Conservation (phyloP, 2,329 filamentous ascomycete species). For the Fusarium verticillioides region DNA sequence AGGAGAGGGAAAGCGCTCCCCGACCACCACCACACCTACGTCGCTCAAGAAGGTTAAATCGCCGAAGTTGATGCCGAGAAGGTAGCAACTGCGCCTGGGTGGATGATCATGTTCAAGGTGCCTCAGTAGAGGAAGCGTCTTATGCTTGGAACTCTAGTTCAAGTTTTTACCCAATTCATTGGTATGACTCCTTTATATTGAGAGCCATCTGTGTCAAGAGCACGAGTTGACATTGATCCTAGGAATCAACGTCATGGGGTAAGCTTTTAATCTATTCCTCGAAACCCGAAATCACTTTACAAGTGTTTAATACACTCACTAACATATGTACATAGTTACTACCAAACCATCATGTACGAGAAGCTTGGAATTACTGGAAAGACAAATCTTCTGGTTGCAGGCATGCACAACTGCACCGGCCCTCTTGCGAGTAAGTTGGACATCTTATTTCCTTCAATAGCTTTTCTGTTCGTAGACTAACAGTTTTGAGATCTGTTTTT, state of each 20-base stretch:
- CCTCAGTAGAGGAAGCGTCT: conserved; percentile 66
- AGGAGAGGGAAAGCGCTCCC: too few species aligned
- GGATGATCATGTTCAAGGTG: conserved; percentile 66
- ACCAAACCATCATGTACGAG: conserved; percentile 65
- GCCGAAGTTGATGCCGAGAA: conserved; percentile 50
- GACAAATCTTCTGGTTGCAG: conserved; percentile 64
- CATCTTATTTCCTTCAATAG: neutral
- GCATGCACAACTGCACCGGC: conserved; percentile 70
- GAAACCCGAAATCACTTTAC: neutral
- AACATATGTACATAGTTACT: conserved; percentile 46
- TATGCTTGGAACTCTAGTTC: conserved; percentile 67
- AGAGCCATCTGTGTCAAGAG: neutral
- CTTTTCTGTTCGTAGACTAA: neutral
- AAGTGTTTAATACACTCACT: neutral
- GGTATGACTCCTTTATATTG: conserved; percentile 35
- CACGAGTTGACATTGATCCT: neutral
- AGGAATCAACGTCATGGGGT: conserved; percentile 63
- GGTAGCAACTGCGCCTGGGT: conserved; percentile 51
- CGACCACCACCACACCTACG: too few species aligned
- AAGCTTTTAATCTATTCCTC: neutral
- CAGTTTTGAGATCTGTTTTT: conserved; percentile 60
- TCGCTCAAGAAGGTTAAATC: too few species aligned
- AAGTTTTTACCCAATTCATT: conserved; percentile 67
- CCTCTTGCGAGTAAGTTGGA: conserved; percentile 57
- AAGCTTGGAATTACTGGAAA: conserved; percentile 61